These are phyloP conservation scores for Cyphellophora europaea DNA, from an alignment of 2,329 filamentous ascomycete genomes.

Conservation along the genomic window DNA sequence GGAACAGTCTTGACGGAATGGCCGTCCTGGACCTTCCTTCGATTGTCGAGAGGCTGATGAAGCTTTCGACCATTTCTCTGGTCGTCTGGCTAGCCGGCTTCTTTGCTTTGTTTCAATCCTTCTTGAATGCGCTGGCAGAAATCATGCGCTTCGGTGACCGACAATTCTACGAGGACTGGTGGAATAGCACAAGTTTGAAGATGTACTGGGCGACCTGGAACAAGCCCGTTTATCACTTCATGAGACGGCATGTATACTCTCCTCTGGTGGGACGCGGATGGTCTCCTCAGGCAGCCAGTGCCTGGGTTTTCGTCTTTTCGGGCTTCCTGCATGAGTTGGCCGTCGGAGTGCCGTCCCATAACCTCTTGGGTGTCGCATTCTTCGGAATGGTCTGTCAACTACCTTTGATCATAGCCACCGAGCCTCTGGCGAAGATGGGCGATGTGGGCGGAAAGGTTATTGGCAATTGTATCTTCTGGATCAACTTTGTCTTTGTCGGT, in stretches of 20 bases:
- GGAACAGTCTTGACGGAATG: slow-evolving; percentile 84
- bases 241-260: slow-evolving; percentile 87
- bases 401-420: slow-evolving; percentile 73
- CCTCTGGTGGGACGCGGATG: slow-evolving; percentile 80
- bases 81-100: slow-evolving; percentile 97
- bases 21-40: slow-evolving; percentile 67
- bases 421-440: slow-evolving; percentile 68
- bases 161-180: slow-evolving; percentile 96
- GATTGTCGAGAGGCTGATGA: slow-evolving; percentile 83
- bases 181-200: slow-evolving; percentile 82
- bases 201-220: slow-evolving; percentile 97
- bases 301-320: slow-evolving; percentile 79
- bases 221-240: slow-evolving; percentile 93
- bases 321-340: slow-evolving; percentile 85
- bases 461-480: slow-evolving; percentile 93
- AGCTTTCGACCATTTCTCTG: slow-evolving; percentile 87
- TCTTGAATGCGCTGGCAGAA: slow-evolving; percentile 84
- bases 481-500: slow-evolving; percentile 89
- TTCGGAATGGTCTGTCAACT: slow-evolving; percentile 89
- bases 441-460: slow-evolving; percentile 67
- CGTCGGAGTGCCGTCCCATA: slow-evolving; percentile 90
- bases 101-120: slow-evolving; percentile 90
- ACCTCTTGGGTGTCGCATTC: slow-evolving; percentile 75
- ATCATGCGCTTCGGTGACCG: slow-evolving; percentile 83
- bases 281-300: slow-evolving; percentile 59